A percentile compares a stretch with the other conserved stretches of the same genome.
Conservation (phyloP, 1,284 basidiomycete species). For the Thecaphora frezii region DNA sequence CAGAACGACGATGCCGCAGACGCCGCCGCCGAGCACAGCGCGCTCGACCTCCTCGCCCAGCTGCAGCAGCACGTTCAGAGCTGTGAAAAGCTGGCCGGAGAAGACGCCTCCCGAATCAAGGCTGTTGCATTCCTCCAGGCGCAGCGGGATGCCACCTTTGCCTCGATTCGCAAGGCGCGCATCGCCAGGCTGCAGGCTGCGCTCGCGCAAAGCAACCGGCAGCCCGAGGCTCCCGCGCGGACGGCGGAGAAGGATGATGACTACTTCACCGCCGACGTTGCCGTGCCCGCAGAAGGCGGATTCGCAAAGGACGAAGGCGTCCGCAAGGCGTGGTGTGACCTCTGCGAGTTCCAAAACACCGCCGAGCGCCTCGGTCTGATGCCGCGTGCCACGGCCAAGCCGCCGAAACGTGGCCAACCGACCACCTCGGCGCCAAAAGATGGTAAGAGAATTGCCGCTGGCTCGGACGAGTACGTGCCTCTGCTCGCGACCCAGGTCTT, state of each 20-base stretch:
- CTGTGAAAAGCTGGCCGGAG: constrained; percentile 13
- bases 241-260: constrained; percentile 1
- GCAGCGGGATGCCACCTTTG: constrained; percentile 27
- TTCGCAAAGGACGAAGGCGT: neutral
- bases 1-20: constrained; percentile 4
- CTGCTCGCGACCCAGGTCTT: constrained; percentile 69
- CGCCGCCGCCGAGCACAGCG: neutral
- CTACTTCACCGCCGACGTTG: neutral
- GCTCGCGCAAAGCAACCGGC: constrained; percentile 27
- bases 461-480: constrained; percentile 48
- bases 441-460: constrained; percentile 12
- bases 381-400: constrained; percentile 17
- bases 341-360: constrained; percentile 43
- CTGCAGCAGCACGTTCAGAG: constrained; percentile 6
- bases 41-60: neutral
- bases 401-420: neutral
- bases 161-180: constrained; percentile 14
- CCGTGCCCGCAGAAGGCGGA: neutral
- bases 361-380: constrained; percentile 35
- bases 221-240: constrained; percentile 1
- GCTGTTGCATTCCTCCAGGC: constrained; percentile 32
- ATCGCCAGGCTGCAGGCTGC: constrained; percentile 18
- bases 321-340: constrained; percentile 31
- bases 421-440: neutral
- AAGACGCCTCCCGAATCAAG: constrained; percentile 3